Base-by-base conservation (phyloP, 2,329 filamentous ascomycete genomes). In the Hymenoscyphus occultus region DNA sequence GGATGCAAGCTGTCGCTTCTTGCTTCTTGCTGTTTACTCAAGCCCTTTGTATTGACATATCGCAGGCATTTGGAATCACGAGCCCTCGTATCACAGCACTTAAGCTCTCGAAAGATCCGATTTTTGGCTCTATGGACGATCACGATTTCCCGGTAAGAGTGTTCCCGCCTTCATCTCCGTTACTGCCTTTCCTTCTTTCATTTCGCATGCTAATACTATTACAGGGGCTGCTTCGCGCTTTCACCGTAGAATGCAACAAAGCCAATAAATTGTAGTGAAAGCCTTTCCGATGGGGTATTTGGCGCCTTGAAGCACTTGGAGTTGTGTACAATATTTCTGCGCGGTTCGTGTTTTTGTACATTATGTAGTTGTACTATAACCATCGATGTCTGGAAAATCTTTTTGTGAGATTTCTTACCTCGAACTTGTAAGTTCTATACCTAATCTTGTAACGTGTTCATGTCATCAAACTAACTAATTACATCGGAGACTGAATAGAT, bases 51-150 rank as follows among this genome's bases (percentile, higher is more conserved):
- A 51, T 12, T 51, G 19, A 51, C 12, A 3, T 51, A 12, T 51
- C 45, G n/a, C 22, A 51, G 48, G 48, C 85, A 0, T 89, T 88
- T 71, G 86, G 86, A 0, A 88, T 89, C 71, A 78, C 77, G 56
- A 88, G 84, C 68, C 86, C 86, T 0, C 76, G 85, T 0, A 79
- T 86, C 0, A 78, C 75, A 5, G 73, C 77, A 45, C 72, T 85
- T 61, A 84, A 81, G 71, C 68, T 88, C 39, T 76, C 79, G 13
- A 81, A 76, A 60, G 73, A 73, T 7, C 40, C 66, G 0, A 78
- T 82, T 0, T 87, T 86, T 71, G 81, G 80, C 57, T 84, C 81
- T 3, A 79, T 87, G 77, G 80, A 78, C 32, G 79, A 85, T 64
- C 83, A 86, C 63, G 78, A 83, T 39, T 87, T 86, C 57, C 75